A percentile compares a stretch with the other conserved stretches of the same genome.
Evolutionary conservation across 805 yeast genomes (phyloP).

Genomic region (Lipomyces mesembrius): DNA sequence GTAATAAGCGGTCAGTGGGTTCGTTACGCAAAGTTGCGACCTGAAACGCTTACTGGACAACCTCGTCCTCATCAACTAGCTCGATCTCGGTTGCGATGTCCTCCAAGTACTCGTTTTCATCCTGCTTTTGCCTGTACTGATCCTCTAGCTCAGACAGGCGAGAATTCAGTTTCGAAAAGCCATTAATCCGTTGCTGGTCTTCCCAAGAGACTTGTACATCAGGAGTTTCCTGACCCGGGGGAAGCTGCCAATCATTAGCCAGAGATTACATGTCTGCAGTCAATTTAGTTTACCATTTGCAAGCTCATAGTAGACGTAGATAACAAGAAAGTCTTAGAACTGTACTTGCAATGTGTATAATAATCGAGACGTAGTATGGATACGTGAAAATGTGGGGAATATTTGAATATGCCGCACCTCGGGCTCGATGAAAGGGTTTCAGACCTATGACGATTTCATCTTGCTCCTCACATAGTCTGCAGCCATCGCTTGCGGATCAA

Average conservation of each 20-base stretch:
- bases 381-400: not conserved
- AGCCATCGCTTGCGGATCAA: too few relatives aligned
- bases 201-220: constrained; percentile 67
- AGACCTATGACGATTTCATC: too few relatives aligned
- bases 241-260: constrained; percentile 21
- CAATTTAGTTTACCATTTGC: constrained; percentile 24
- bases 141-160: constrained; percentile 64
- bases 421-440: too few relatives aligned
- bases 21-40: not conserved
- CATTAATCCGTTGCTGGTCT: constrained; percentile 88
- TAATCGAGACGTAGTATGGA: not conserved
- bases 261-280: not conserved
- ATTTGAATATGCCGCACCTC: not conserved
- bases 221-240: constrained; percentile 34
- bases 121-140: constrained; percentile 55
- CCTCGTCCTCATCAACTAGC: constrained; percentile 66
- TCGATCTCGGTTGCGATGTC: constrained; percentile 86
- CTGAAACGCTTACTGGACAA: constrained; percentile 40
- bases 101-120: constrained; percentile 85
- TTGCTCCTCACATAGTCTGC: too few relatives aligned
- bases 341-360: not conserved
- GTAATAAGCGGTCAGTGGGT: not conserved
- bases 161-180: constrained; percentile 79
- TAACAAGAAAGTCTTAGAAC: not conserved
- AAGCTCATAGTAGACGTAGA: constrained; percentile 20